Base-by-base conservation (phyloP, 805 yeast species). In the Cyberlindnera nakhonratchasimensis region DNA sequence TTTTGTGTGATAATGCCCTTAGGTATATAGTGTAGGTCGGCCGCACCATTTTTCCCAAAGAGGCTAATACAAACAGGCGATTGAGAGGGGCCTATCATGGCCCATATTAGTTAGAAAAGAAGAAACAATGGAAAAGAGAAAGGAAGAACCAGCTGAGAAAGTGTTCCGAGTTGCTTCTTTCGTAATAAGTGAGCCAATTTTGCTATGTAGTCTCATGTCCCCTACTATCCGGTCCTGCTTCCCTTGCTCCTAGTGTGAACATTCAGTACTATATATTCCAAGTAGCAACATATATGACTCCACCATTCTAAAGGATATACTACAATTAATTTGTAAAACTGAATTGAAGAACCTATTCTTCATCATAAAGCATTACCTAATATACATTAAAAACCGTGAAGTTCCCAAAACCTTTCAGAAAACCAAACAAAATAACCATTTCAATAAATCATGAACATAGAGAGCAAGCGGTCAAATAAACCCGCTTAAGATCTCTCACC, bases 401-500 rank as follows among this genome's bases (percentile, higher is more conserved):
- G 40, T 45, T 45, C 44, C 49, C 44, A 45, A 40, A 39, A 37
- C 38, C 43, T 35, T 41, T 35, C 39, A 39, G 39, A 38, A 42
- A 37, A 26, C 45, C 43, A 41, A 39, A 24, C 32, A 37, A 38
- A 32, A 40, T 26, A 30, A 47, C 37, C 48, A 31, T 39, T 34
- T 33, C 37, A 47, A 21, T 37, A 42, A 38, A 39, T 41, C 45
- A 47, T 44, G 32, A 32, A 41, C 24, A 23, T 18, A 19, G 37
- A 23, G 29, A 30, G 8, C 4, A 18, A 14, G 6, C 17, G 18
- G n/a, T 31, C 18, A 4, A 19, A 17, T n/a, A n/a, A n/a, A n/a
- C n/a, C n/a, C n/a, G 51, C 48, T 65, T 80, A 86, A 55, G 91
- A 79, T 82, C 93, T 83, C 76, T 86, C 95, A 71, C 97, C 98